Evolutionary conservation across 345 rosid genomes (phyloP).

Genomic region (Tarenaya hassleriana): DNA sequence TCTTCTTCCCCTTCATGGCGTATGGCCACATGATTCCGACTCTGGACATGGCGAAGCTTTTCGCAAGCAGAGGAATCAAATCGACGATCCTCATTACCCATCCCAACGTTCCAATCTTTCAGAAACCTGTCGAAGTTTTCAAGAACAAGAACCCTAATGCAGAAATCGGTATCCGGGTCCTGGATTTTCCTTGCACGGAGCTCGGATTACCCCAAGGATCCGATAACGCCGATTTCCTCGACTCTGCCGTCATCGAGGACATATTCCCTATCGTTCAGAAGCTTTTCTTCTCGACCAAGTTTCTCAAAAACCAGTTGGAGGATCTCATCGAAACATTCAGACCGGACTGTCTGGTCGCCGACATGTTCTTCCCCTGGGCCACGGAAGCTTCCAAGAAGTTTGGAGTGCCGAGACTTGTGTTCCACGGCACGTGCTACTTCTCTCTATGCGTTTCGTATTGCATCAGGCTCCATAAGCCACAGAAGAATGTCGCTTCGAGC

Average conservation of each 20-base stretch:
- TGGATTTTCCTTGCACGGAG: conserved; percentile 37
- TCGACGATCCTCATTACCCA: too few species aligned
- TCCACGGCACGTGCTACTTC: too few species aligned
- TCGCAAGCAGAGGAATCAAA: too few species aligned
- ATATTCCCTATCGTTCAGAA: conserved; percentile 18
- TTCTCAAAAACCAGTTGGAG: conserved; percentile 41
- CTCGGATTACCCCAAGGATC: conserved; percentile 43
- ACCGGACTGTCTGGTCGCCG: conserved; percentile 51
- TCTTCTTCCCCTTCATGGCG: too few species aligned
- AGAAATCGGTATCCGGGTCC: conserved; percentile 26
- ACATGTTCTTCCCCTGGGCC: conserved; percentile 58
- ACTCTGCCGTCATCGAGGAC: background rate
- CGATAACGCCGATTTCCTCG: conserved; percentile 33
- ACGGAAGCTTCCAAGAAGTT: conserved; percentile 40
- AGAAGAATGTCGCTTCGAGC: conserved; percentile 33
- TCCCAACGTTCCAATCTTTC: too few species aligned
- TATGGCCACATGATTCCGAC: too few species aligned
- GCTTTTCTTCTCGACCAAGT: conserved; percentile 26
- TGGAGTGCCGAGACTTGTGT: conserved; percentile 45
- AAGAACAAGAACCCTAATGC: conserved; percentile 16
- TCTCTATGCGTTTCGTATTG: conserved; percentile 30
- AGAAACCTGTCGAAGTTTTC: conserved; percentile 29
- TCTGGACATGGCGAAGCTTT: too few species aligned
- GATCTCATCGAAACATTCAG: conserved; percentile 28
- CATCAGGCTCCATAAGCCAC: conserved; percentile 34